Conservation (phyloP, 2,329 filamentous ascomycete genomes). For the Sclerotinia spermophila region DNA sequence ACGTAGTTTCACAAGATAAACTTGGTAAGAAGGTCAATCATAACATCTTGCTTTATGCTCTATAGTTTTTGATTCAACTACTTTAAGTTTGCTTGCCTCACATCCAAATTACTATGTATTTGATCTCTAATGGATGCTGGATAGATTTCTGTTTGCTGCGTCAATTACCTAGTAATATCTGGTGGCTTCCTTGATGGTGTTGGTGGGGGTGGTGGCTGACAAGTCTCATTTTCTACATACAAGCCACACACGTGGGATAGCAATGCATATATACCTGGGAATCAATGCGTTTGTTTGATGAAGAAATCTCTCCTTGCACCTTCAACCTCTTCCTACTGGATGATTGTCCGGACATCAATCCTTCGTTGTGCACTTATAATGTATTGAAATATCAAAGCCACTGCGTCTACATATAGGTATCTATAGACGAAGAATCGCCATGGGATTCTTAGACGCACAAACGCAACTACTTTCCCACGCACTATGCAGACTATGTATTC, state of each 20-base stretch:
- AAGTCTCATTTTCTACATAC: not conserved
- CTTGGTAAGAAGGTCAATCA: not conserved
- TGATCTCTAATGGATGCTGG: accelerated
- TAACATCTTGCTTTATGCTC: not conserved
- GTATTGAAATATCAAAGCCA: not conserved
- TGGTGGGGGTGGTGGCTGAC: not conserved
- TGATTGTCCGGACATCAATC: not conserved
- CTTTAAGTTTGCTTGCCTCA: not conserved
- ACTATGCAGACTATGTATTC: not conserved
- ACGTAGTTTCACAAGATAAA: not conserved
- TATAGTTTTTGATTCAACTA: not conserved
- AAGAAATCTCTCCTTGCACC: not conserved
- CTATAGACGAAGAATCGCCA: not conserved
- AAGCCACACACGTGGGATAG: not conserved
- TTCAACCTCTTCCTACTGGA: not conserved
- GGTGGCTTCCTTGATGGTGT: not conserved
- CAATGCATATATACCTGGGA: not conserved
- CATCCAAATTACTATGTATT: not conserved
- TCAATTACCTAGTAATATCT: not conserved
- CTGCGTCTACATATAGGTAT: not conserved
- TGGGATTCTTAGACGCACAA: not conserved
- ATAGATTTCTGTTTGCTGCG: not conserved
- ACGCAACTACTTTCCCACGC: not conserved
- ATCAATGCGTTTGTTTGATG: not conserved
- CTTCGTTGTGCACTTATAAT: not conserved